Percentiles rank a stretch among this genome's conserved stretches.
phyloP scores from a whole-genome alignment of 2,329 filamentous ascomycete species.

The Aurifilum marmelostoma region DNA sequence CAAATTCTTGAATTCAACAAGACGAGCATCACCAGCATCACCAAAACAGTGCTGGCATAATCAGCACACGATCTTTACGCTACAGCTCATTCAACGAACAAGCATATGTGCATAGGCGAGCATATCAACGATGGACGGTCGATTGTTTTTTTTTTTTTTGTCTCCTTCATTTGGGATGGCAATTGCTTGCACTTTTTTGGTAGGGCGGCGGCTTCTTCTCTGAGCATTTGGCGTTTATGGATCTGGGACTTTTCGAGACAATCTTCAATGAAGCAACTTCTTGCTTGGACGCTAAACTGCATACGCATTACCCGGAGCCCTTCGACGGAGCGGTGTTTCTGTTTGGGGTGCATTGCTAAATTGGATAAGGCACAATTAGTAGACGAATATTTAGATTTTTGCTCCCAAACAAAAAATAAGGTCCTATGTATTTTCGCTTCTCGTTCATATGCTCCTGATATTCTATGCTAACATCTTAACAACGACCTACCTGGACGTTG shows the following conservation, averaged over 20 bases:
- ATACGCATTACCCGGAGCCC: conserved; percentile 15
- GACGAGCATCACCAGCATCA: conserved; percentile 13
- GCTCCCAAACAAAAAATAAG: neutral
- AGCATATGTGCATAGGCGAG: conserved; percentile 1
- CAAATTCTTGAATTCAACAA: neutral
- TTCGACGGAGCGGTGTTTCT: conserved; percentile 4
- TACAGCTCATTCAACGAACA: conserved; percentile 2
- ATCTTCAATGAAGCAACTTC: neutral
- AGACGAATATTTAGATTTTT: conserved; percentile 7
- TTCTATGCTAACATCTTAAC: neutral
- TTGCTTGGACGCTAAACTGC: neutral
- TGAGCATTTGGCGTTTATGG: conserved; percentile 15
- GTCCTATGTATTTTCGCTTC: neutral
- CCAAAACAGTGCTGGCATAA: neutral
- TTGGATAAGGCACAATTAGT: conserved; percentile 4
- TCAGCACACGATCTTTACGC: conserved; percentile 9
- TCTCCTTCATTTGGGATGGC: neutral
- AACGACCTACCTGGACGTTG: too few relatives aligned
- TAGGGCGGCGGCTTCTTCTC: neutral
- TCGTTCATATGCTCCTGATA: neutral
- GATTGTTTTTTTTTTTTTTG: conserved; percentile 1
- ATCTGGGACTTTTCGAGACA: neutral
- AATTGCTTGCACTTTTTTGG: neutral
- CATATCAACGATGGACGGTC: conserved; percentile 11
- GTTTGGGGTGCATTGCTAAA: conserved; percentile 11